Base-by-base conservation (phyloP, 331 rosid species). In the Prunus yedoensis region DNA sequence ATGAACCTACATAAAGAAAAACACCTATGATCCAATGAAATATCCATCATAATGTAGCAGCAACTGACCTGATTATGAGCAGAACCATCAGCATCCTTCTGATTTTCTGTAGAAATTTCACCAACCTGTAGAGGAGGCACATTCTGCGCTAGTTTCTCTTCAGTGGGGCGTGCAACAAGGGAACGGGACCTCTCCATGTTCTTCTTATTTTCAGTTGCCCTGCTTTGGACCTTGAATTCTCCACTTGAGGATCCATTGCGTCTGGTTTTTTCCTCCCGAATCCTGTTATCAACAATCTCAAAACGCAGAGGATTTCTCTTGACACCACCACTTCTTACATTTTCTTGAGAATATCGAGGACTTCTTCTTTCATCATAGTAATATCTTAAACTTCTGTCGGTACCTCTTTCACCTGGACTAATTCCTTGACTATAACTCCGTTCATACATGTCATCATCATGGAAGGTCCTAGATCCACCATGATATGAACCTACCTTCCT, bases 211-310 rank as follows among this genome's bases (percentile, higher is more conserved):
- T 81, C 79, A 51, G 84, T 47, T 65, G 82, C 43, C 81, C 64
- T 71, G 56, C 67, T 80, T 62, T 17, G 77, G 41, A 76, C 41
- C 86, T 77, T 87, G 74, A 82, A 74, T 71, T 83, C 93, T 73
- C 81, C 71, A 64, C 28, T 83, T 45, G 87, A 27, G 46, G 75
- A 56, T 73, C 87, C 84, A 17, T 80, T 80, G 69, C 38, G 79
- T 81, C 72, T 87, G 41, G 8, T 52, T 8, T 81, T 86, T 3
- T 85, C 85, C 5, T 87, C 97, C 74, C 88, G 75, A 77, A 90
- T 77, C 81, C 97, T 85, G 76, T 95, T 88, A 82, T 95, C 99
- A 63, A 95, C 97, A 77, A 95, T 80, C 87, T 90, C 99, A 66
- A 95, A 78, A 60, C 82, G 78, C 30, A 84, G 74, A 64, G 89